A percentile compares a stretch with the other conserved stretches of the same genome.
Evolutionary conservation across 352 stramenopile species (phyloP).

Genomic region (Phytophthora kernoviae): DNA sequence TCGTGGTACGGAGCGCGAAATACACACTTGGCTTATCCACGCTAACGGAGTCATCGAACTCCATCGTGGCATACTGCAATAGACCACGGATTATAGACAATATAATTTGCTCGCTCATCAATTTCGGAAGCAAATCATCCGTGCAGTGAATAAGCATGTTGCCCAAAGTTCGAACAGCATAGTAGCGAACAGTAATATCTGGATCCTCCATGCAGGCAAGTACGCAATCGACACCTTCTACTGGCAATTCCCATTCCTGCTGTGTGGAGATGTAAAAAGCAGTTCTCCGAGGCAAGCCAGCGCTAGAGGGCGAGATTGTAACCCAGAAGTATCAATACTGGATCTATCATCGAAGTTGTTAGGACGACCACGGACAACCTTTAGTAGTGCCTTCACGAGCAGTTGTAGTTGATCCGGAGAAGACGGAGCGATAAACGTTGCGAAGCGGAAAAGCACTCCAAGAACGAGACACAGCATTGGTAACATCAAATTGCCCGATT

Average conservation of each 20-base stretch:
- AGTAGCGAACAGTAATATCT: constrained; percentile 53
- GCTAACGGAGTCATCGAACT: constrained; percentile 4
- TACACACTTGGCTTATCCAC: constrained; percentile 5
- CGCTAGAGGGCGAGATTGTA: constrained; percentile 34
- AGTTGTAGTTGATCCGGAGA: constrained; percentile 58
- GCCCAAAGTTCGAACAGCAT: constrained; percentile 55
- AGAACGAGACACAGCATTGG: constrained; percentile 64
- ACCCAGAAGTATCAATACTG: neutral
- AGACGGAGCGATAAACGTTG: constrained; percentile 70
- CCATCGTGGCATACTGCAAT: constrained; percentile 15
- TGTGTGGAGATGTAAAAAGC: constrained; percentile 79
- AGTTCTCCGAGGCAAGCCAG: constrained; percentile 72
- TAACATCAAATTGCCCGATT: constrained; percentile 27
- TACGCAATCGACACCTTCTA: constrained; percentile 36
- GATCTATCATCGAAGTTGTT: neutral
- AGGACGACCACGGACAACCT: constrained; percentile 12
- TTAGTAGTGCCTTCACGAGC: constrained; percentile 45
- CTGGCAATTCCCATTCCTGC: constrained; percentile 44
- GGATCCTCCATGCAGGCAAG: constrained; percentile 43
- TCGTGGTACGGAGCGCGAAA: constrained; percentile 42
- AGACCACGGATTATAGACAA: constrained; percentile 35
- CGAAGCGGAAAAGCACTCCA: constrained; percentile 69
- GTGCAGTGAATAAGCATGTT: constrained; percentile 69
- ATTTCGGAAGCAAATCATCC: constrained; percentile 28
- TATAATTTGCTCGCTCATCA: constrained; percentile 58